Conservation (phyloP, 345 rosid genomes). For the Balakata baccata region DNA sequence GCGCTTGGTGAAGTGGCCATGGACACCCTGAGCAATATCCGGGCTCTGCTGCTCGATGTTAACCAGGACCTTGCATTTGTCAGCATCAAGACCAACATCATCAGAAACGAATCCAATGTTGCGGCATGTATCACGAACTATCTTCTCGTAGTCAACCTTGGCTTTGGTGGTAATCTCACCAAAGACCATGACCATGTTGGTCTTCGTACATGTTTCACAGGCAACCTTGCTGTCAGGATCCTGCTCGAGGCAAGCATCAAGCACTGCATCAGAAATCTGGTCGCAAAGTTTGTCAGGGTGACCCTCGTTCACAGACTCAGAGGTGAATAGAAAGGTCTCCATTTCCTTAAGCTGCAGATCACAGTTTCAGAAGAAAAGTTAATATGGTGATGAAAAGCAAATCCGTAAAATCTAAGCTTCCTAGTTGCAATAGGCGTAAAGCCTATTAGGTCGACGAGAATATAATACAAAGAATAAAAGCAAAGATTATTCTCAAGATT, state of each 20-base stretch:
- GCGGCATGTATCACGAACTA: slow-evolving; percentile 37
- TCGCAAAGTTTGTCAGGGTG: slow-evolving; percentile 52
- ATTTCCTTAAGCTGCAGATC: slow-evolving; percentile 24
- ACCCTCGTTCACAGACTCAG: slow-evolving; percentile 53
- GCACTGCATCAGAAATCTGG: slow-evolving; percentile 50
- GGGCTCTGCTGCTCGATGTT: slow-evolving; percentile 41
- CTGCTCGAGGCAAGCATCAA: slow-evolving; percentile 47
- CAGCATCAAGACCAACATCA: slow-evolving; percentile 38
- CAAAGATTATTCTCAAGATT: not conserved
- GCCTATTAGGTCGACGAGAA: not conserved
- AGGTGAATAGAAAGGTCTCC: slow-evolving; percentile 51
- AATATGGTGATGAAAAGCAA: not conserved
- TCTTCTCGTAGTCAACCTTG: slow-evolving; percentile 38
- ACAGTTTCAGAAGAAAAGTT: slow-evolving; percentile 5
- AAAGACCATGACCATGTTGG: slow-evolving; percentile 45
- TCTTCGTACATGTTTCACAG: slow-evolving; percentile 48
- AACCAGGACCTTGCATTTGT: slow-evolving; percentile 39
- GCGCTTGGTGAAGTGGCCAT: slow-evolving; percentile 40
- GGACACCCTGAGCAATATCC: slow-evolving; percentile 40
- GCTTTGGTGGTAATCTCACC: slow-evolving; percentile 42
- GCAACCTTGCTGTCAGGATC: slow-evolving; percentile 52
- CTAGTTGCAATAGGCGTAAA: not conserved
- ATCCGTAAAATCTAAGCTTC: not conserved
- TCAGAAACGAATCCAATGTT: slow-evolving; percentile 32
- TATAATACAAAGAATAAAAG: not conserved